Conservation (phyloP, 108 stramenopile species). For the Nannochloropsis oceanica region DNA sequence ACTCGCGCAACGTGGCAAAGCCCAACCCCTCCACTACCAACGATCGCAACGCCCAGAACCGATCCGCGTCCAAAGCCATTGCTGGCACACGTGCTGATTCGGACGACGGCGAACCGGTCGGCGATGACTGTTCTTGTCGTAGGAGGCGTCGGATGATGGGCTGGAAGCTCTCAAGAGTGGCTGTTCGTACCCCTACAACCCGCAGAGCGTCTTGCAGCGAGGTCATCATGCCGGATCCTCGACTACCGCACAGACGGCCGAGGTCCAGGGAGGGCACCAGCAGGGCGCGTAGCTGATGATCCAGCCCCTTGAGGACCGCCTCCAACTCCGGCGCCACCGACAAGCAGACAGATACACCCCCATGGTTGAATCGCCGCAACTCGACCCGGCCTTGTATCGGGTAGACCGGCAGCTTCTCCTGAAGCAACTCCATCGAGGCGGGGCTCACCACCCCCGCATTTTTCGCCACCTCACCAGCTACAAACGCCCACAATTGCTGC, state of each 20-base stretch:
- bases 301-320: not conserved
- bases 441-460: not conserved
- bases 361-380: not conserved
- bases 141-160: not conserved
- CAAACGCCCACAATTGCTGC: not conserved
- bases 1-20: not conserved
- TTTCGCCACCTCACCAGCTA: not conserved
- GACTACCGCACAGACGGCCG: not conserved
- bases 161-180: not conserved
- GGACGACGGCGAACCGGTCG: not conserved
- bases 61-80: not conserved
- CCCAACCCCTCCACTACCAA: not conserved
- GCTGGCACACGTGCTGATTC: not conserved
- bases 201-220: not conserved
- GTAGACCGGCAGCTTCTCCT: not conserved
- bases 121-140: not conserved
- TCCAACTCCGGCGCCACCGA: not conserved
- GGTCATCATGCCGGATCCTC: not conserved
- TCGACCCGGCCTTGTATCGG: not conserved
- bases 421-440: not conserved
- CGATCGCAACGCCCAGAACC: not conserved
- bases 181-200: not conserved
- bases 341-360: not conserved
- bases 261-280: not conserved
- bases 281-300: not conserved